phyloP scores from a whole-genome alignment of 768 basidiomycete species.

The Leucocoprinus birnbaumii region DNA sequence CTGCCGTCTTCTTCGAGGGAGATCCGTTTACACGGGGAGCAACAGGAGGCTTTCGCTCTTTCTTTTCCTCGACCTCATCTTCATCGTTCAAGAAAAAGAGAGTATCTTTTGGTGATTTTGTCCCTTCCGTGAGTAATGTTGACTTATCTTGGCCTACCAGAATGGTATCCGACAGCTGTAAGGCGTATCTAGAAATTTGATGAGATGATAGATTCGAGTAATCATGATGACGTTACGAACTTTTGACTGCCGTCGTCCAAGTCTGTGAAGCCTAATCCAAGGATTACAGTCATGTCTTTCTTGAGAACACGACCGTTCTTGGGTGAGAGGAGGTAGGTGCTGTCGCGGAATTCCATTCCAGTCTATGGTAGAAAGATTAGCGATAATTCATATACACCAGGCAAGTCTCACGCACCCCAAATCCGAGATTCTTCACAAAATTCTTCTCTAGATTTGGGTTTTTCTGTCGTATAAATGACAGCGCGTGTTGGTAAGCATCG shows the following conservation, averaged over 20 bases:
- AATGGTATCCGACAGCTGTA: constrained; percentile 88
- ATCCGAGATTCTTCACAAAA: constrained; percentile 88
- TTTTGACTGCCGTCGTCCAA: constrained; percentile 77
- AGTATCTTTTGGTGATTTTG: constrained; percentile 81
- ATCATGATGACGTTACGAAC: constrained; percentile 39
- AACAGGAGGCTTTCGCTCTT: constrained; percentile 55
- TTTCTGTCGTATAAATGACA: constrained; percentile 69
- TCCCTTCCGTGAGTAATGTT: constrained; percentile 77
- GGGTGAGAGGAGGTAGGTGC: constrained; percentile 73
- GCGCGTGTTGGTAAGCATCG: constrained; percentile 79
- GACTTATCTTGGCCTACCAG: constrained; percentile 67
- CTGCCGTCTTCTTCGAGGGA: constrained; percentile 73
- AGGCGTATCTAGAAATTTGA: constrained; percentile 63
- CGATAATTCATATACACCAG: neutral
- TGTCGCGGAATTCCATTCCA: constrained; percentile 94
- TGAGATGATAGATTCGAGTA: neutral
- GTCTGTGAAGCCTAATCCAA: constrained; percentile 84
- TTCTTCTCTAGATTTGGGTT: constrained; percentile 79
- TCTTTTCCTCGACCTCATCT: constrained; percentile 54
- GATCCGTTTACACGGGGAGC: constrained; percentile 61
- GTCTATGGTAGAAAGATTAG: constrained; percentile 48
- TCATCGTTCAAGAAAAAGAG: constrained; percentile 79
- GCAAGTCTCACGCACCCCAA: constrained; percentile 59
- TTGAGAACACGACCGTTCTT: constrained; percentile 75
- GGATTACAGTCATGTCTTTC: constrained; percentile 82